These are phyloP conservation scores for Spizellomyces sp. DNA, from an alignment of 192 early-diverging fungal species.

Conservation along the genomic window DNA sequence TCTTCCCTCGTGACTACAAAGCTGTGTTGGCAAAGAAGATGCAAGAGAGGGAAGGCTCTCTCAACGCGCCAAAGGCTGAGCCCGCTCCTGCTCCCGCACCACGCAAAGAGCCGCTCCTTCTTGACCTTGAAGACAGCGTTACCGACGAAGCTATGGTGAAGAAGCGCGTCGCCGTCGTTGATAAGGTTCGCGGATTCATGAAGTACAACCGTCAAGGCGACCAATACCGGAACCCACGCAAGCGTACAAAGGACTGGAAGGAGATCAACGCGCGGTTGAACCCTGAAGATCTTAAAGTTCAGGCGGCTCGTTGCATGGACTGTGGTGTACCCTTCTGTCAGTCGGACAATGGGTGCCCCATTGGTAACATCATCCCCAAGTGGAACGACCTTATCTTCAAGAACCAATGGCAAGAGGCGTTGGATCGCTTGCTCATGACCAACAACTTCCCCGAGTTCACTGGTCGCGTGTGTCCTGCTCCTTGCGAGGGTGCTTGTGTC, in stretches of 20 bases:
- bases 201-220: slow-evolving; percentile 91
- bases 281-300: slow-evolving; percentile 78
- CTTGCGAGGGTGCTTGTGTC: slow-evolving; percentile 95
- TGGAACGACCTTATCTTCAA: slow-evolving; percentile 98
- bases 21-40: slow-evolving; percentile 66
- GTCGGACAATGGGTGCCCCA: slow-evolving; percentile 95
- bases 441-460: slow-evolving; percentile 99
- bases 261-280: slow-evolving; percentile 92
- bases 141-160: slow-evolving; percentile 75
- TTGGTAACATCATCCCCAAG: slow-evolving; percentile 98
- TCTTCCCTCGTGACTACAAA: slow-evolving; percentile 92
- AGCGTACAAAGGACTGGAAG: slow-evolving; percentile 87
- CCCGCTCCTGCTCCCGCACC: slow-evolving; percentile 22
- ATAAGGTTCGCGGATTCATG: slow-evolving; percentile 95
- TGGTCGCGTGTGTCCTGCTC: slow-evolving; percentile 97
- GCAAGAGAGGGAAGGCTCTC: slow-evolving; percentile 33
- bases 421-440: slow-evolving; percentile 90
- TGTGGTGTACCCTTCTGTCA: slow-evolving; percentile 98
- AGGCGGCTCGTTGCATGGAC: slow-evolving; percentile 94
- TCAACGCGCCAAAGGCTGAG: slow-evolving; percentile 29
- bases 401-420: slow-evolving; percentile 94
- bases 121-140: slow-evolving; percentile 90
- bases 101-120: slow-evolving; percentile 62
- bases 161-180: slow-evolving; percentile 71
- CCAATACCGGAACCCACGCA: slow-evolving; percentile 79